Base-by-base conservation (phyloP, 2,329 filamentous ascomycete species). In the Beauveria varroae region DNA sequence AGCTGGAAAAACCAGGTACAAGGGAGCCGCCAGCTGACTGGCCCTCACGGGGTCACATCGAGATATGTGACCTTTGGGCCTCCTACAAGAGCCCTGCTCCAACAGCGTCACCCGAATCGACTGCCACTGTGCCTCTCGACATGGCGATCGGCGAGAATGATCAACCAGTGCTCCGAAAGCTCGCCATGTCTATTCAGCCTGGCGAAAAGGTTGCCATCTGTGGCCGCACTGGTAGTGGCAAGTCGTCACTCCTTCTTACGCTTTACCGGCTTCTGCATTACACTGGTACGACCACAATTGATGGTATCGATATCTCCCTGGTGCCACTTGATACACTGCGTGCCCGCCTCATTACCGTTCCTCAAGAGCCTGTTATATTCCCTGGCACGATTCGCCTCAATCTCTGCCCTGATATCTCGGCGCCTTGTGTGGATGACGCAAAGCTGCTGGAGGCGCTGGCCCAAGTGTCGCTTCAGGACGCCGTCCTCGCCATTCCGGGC, bases 181-280 rank as follows among this genome's bases (percentile, higher is more conserved):
- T 74, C 9, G 63, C 63, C 9, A 62, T 73, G 10, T 67, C 66
- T 8, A 68, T 75, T 58, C 7, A 66, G 71, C 59, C 57, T 10
- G 47, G 57, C 16, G 30, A 52, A 52, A 72, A 28, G 55, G 63
- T 55, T 22, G 43, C 52, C 30, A 46, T 61, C 40, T 49, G 50
- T 24, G 43, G 53, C 24, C 28, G 28, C 28, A 47, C 60, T 16
- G 43, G 52, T 18, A 28, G 28, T 28, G 7, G 28, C 8, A 28
- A 28, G 28, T 28, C 28, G 7, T 28, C 28, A 28, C 28, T 28
- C 5, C 7, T 28, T 2, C 28, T 28, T 8, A 28, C 8, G 28
- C 28, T 28, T 8, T 28, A 28, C 28, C 44, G 53, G 14, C 34
- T 60, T 14, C 43, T 60, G 20, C 30, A n/a, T 16, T 44, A 56